Base-by-base conservation (phyloP, 768 basidiomycete genomes). In the Crassisporium funariophilum region DNA sequence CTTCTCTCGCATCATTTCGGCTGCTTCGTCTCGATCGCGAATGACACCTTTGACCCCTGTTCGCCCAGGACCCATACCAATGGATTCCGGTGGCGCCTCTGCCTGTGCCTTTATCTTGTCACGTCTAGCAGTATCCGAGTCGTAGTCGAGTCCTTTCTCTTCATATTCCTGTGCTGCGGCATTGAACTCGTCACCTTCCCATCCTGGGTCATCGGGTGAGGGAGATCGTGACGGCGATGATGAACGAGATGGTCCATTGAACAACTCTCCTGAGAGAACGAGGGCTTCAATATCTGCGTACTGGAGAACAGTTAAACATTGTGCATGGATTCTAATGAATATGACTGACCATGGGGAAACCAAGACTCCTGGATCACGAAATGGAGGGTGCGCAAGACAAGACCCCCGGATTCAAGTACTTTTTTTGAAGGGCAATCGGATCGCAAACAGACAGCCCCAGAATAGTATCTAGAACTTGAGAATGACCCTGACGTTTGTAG, bases 21-120 rank as follows among this genome's bases (percentile, higher is more conserved):
- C 75, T 3, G 88, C 88, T 58, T 93, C 91, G 47, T 83, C 73
- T 22, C 81, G 77, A 66, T 93, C 91, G 20, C 89, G 79, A 46
- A 93, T 88, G 48, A 93, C 91, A 19, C 91, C 90, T 55, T 93
- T 93, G 37, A 92, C 91, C 16, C 91, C 91, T 4, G 91, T 93
- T 20, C 91, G 75, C 4, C 90, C 90, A 8, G 87, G 87, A 3
- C 85, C 88, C 86, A 91, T 87, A 7, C 91, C 88, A 40, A 91
- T 89, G 10, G 84, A 83, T 44, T 85, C 81, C 7, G 57, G 38
- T 19, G 57, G 52, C 12, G 53, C 44, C 38, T 70, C 60, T 49
- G 68, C 65, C 46, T 64, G 63, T 23, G 62, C 61, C 49, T 65
- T 66, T 24, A 66, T 47, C 2, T 65, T 47, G 56, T 70, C 63